phyloP scores from a whole-genome alignment of 2,329 filamentous ascomycete genomes.

The Venturia carpophila region DNA sequence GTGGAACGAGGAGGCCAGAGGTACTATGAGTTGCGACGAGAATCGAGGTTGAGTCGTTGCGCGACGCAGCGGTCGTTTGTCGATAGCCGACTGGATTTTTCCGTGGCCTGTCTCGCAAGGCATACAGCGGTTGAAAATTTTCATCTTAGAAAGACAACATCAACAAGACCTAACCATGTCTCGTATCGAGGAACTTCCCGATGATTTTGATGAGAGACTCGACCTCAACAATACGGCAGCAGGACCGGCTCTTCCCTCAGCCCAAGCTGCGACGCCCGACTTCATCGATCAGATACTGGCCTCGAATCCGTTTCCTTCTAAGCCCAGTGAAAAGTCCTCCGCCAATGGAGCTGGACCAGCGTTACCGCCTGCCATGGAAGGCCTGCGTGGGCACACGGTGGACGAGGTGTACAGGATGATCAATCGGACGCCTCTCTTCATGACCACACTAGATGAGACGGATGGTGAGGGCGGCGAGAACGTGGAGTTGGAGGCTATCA shows the following conservation, averaged over 20 bases:
- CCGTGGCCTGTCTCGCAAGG: neutral
- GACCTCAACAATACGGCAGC: constrained; percentile 31
- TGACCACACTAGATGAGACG: constrained; percentile 72
- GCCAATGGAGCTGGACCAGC: constrained; percentile 31
- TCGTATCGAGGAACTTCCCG: constrained; percentile 43
- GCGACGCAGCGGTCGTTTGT: neutral
- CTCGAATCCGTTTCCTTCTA: neutral
- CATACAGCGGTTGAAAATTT: neutral
- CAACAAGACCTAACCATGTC: constrained; percentile 22
- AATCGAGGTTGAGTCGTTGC: neutral
- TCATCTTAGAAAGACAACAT: neutral
- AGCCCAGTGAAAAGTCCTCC: neutral
- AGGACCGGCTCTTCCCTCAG: neutral
- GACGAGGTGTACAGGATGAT: constrained; percentile 57
- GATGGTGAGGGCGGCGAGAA: constrained; percentile 63
- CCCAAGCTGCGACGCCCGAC: constrained; percentile 13
- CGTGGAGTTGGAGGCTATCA: constrained; percentile 73
- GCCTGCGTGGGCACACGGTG: constrained; percentile 46
- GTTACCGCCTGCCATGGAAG: constrained; percentile 52
- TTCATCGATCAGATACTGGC: constrained; percentile 20
- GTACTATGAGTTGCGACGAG: neutral
- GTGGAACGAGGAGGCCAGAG: no score
- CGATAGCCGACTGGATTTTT: neutral
- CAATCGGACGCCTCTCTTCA: constrained; percentile 78
- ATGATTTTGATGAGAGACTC: constrained; percentile 42